Evolutionary conservation across 345 rosid genomes (phyloP).

Genomic region (Dimocarpus longan): DNA sequence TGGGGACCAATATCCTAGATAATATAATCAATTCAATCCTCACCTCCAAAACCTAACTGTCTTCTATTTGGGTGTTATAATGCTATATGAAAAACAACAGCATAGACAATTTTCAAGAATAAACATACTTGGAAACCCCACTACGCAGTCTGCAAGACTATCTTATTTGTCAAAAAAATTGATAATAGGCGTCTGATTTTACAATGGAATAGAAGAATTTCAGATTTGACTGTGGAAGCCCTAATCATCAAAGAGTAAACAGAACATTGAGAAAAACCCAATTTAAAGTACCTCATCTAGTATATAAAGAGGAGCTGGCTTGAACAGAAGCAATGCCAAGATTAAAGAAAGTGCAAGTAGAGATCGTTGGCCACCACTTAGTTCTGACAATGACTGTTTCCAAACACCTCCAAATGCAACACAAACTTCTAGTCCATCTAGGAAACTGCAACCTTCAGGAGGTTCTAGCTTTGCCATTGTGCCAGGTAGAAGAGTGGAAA

Average conservation of each 20-base stretch:
- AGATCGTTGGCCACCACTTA: slow-evolving; percentile 96
- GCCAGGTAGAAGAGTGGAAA: slow-evolving; percentile 90
- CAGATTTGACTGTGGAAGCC: slow-evolving; percentile 12
- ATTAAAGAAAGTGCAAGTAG: slow-evolving; percentile 92
- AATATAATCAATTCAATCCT: background rate
- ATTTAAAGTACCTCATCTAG: slow-evolving; percentile 74
- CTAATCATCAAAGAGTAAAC: background rate
- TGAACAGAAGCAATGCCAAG: slow-evolving; percentile 93
- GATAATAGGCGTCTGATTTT: background rate
- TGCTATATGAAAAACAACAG: background rate
- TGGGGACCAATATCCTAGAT: background rate
- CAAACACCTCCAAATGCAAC: slow-evolving; percentile 96
- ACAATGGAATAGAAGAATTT: background rate
- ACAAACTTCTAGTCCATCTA: slow-evolving; percentile 95
- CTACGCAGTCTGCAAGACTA: background rate
- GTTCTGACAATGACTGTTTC: slow-evolving; percentile 93
- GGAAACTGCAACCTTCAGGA: slow-evolving; percentile 83
- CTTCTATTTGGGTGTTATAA: background rate
- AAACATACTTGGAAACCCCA: background rate
- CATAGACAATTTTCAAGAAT: background rate
- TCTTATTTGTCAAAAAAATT: background rate
- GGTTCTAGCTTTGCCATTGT: slow-evolving; percentile 90
- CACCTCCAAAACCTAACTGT: background rate
- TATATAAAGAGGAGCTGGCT: slow-evolving; percentile 97
- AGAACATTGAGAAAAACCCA: slow-evolving; percentile 1